These are phyloP conservation scores for Bathelium albidoporum DNA, from an alignment of 495 filamentous ascomycete genomes.

Conservation along the genomic window DNA sequence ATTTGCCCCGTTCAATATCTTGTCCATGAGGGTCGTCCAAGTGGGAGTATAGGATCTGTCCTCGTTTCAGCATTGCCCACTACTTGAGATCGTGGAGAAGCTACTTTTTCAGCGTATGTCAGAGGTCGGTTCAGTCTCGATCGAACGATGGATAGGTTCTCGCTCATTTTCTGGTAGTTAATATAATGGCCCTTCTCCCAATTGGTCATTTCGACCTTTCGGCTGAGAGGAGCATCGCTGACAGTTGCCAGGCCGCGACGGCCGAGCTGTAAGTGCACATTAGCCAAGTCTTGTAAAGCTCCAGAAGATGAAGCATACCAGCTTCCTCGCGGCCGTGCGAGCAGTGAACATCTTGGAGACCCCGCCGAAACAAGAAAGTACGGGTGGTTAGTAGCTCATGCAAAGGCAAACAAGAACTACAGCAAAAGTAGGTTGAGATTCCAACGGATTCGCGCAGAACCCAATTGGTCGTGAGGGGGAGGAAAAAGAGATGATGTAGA, in stretches of 20 bases:
- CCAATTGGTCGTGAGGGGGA: neutral
- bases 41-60: constrained; percentile 84
- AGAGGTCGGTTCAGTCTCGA: constrained; percentile 80
- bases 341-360: constrained; percentile 19
- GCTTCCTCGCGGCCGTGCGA: constrained; percentile 19
- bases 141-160: constrained; percentile 89
- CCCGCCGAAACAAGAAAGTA: neutral
- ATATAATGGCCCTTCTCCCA: constrained; percentile 72
- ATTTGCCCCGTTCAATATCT: constrained; percentile 89
- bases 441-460: neutral
- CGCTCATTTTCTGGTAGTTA: constrained; percentile 92
- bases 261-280: constrained; percentile 9
- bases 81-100: neutral
- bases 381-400: neutral
- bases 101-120: constrained; percentile 79
- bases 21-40: constrained; percentile 93
- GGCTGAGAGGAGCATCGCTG: constrained; percentile 47
- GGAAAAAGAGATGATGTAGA: neutral
- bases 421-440: neutral
- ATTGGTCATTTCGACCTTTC: constrained; percentile 76
- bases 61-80: neutral
- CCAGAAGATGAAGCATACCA: constrained; percentile 16
- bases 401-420: neutral
- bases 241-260: constrained; percentile 21
- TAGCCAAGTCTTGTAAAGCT: neutral